Evolutionary conservation across 805 yeast species (phyloP).

Genomic region (Candida montana): DNA sequence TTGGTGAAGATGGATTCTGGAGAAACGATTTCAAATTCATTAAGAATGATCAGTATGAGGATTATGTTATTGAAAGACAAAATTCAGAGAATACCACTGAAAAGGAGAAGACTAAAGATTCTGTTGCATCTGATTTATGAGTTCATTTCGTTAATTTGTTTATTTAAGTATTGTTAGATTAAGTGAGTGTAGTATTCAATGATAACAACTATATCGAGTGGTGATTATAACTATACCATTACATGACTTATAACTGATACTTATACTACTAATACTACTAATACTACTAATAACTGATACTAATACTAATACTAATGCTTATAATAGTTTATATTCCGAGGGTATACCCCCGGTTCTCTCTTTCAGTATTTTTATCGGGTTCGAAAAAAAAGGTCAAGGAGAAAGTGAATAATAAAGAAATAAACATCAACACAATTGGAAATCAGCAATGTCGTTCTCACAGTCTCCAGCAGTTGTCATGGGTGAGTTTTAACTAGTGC

Average conservation of each 20-base stretch:
- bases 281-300: too few species aligned
- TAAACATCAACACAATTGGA: neutral
- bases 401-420: neutral
- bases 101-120: neutral
- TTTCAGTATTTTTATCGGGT: too few species aligned
- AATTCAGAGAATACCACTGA: neutral
- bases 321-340: neutral
- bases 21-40: slow-evolving; percentile 49
- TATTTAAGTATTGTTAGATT: too few species aligned
- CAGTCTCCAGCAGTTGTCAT: slow-evolving; percentile 90
- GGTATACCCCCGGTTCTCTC: neutral
- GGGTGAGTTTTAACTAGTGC: slow-evolving; percentile 63
- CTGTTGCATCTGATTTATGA: neutral
- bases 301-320: too few species aligned
- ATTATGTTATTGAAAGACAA: slow-evolving; percentile 12
- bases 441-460: slow-evolving; percentile 20
- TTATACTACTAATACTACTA: too few species aligned
- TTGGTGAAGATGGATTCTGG: slow-evolving; percentile 72
- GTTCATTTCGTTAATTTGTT: too few species aligned
- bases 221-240: too few species aligned
- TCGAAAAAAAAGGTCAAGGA: neutral
- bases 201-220: too few species aligned
- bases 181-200: too few species aligned
- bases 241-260: too few species aligned
- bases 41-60: slow-evolving; percentile 20